Evolutionary conservation across 768 basidiomycete species (phyloP).

Genomic region (Tylopilus plumbeoviolaceoides): DNA sequence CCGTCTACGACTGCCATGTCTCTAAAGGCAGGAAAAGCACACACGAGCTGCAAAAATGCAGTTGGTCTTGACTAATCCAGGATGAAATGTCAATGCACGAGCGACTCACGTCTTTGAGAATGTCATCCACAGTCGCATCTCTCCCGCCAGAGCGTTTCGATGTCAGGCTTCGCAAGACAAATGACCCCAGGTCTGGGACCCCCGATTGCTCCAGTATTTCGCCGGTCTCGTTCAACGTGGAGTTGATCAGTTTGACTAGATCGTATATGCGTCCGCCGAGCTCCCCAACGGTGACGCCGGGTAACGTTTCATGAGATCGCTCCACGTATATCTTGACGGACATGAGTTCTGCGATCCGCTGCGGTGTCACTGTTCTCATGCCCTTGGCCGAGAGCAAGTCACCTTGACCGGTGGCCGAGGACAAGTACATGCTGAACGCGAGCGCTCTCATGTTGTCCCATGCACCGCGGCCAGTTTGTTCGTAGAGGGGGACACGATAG

Average conservation of each 20-base stretch:
- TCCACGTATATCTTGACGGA: slow-evolving; percentile 68
- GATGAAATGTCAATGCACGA: neutral
- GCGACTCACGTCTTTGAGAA: slow-evolving; percentile 57
- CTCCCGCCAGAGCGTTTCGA: slow-evolving; percentile 30
- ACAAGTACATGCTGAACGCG: slow-evolving; percentile 66
- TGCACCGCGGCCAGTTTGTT: slow-evolving; percentile 71
- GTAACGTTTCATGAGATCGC: slow-evolving; percentile 60
- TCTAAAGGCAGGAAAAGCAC: slow-evolving; percentile 75
- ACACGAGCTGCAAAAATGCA: slow-evolving; percentile 51
- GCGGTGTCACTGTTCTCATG: slow-evolving; percentile 48
- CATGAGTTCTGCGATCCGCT: slow-evolving; percentile 70
- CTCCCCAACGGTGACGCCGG: slow-evolving; percentile 70
- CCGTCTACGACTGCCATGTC: slow-evolving; percentile 70
- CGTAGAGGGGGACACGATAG: slow-evolving; percentile 71
- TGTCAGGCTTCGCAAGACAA: slow-evolving; percentile 66
- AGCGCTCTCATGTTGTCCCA: slow-evolving; percentile 81
- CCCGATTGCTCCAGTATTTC: slow-evolving; percentile 53
- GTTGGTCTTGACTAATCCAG: slow-evolving; percentile 2
- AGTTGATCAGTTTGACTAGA: slow-evolving; percentile 62
- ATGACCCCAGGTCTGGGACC: slow-evolving; percentile 67
- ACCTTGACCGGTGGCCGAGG: slow-evolving; percentile 49
- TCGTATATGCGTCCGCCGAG: slow-evolving; percentile 72
- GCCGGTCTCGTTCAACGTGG: slow-evolving; percentile 71
- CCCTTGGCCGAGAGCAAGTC: slow-evolving; percentile 66
- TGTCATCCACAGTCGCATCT: slow-evolving; percentile 45